Conservation (phyloP, 805 yeast species). For the Starmerella asiatica region DNA sequence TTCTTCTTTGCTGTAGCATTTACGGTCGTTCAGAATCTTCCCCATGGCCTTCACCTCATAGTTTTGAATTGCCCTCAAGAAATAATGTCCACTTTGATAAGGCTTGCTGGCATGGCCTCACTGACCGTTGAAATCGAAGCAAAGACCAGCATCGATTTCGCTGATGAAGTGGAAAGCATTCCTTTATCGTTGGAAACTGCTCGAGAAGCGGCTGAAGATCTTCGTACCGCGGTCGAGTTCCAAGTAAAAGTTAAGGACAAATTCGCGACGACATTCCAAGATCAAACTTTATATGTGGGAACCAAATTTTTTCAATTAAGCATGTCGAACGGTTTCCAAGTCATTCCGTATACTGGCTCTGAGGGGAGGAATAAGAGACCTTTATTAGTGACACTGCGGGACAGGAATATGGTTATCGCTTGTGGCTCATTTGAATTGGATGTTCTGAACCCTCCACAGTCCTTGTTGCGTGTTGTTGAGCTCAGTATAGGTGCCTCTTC, state of each 20-base stretch:
- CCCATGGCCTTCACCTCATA: not conserved
- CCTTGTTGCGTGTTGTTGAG: constrained; percentile 1
- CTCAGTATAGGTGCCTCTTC: constrained; percentile 2
- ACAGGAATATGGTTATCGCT: not conserved
- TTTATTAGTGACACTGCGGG: not conserved
- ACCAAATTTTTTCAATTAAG: constrained; percentile 4
- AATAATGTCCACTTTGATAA: not conserved
- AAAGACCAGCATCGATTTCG: constrained; percentile 1
- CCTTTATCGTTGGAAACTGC: not conserved
- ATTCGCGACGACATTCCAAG: not conserved
- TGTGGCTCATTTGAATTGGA: not conserved
- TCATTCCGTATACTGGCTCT: not conserved
- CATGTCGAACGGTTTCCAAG: not conserved
- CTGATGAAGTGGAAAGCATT: not conserved
- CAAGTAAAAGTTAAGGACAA: not conserved
- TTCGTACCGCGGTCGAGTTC: constrained; percentile 5
- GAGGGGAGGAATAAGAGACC: not conserved
- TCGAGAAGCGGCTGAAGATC: constrained; percentile 1
- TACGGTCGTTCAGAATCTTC: not conserved
- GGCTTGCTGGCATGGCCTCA: not conserved
- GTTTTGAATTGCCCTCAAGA: not conserved
- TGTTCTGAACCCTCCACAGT: not conserved
- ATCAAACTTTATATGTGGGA: not conserved
- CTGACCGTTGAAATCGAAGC: not conserved
- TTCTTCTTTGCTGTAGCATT: not conserved